These are phyloP conservation scores for Zygosaccharomyces bailii DNA, from an alignment of 805 yeast species.

Conservation along the genomic window DNA sequence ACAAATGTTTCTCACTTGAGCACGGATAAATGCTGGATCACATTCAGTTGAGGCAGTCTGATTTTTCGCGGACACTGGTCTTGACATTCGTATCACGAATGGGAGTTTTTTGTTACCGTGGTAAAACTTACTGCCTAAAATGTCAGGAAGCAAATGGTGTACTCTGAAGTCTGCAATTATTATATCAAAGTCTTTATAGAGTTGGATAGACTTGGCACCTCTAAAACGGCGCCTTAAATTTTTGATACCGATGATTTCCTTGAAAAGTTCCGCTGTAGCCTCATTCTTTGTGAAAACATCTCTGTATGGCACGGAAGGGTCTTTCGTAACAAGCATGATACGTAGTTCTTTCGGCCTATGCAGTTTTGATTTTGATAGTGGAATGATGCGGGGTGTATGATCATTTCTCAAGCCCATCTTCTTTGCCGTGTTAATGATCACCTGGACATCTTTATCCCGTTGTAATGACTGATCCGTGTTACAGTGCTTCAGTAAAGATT, in stretches of 20 bases:
- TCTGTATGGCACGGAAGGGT: slow-evolving; percentile 60
- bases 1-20: slow-evolving; percentile 62
- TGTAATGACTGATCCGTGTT: slow-evolving; percentile 31
- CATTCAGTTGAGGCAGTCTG: slow-evolving; percentile 56
- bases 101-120: slow-evolving; percentile 65
- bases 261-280: slow-evolving; percentile 59
- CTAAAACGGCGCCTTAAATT: slow-evolving; percentile 48
- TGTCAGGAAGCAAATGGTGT: slow-evolving; percentile 53
- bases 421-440: slow-evolving; percentile 48
- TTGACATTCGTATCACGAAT: slow-evolving; percentile 57
- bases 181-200: slow-evolving; percentile 61
- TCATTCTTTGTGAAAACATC: slow-evolving; percentile 47
- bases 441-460: slow-evolving; percentile 30
- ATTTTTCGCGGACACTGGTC: slow-evolving; percentile 30
- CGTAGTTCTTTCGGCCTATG: slow-evolving; percentile 47
- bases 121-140: slow-evolving; percentile 60
- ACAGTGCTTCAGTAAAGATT: slow-evolving; percentile 28
- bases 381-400: slow-evolving; percentile 55
- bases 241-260: slow-evolving; percentile 57
- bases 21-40: slow-evolving; percentile 60
- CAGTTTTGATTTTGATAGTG: slow-evolving; percentile 48
- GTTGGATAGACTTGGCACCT: slow-evolving; percentile 44
- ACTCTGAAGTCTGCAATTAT: slow-evolving; percentile 69
- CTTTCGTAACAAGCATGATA: slow-evolving; percentile 66
- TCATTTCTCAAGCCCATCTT: slow-evolving; percentile 46